Conservation (phyloP, 2,329 filamentous ascomycete genomes). For the Monosporascus sp. region DNA sequence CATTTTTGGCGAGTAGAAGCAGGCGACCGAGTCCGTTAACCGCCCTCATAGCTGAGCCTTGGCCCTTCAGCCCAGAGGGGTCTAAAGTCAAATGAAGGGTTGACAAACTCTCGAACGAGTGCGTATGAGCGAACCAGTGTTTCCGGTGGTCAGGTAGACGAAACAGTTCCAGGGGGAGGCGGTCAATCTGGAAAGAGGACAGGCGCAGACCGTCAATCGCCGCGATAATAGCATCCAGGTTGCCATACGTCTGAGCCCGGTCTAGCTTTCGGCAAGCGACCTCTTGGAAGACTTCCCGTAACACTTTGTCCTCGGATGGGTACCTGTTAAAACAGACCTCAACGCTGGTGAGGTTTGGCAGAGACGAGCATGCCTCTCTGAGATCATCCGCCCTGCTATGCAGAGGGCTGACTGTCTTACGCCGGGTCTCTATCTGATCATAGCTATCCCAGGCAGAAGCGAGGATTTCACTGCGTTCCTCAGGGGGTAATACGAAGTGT, state of each 20-base stretch:
- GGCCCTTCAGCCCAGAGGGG: constrained; percentile 32
- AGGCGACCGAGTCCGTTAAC: constrained; percentile 40
- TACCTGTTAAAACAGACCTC: constrained; percentile 37
- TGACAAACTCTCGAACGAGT: constrained; percentile 35
- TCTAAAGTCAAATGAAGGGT: constrained; percentile 37
- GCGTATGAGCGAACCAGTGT: constrained; percentile 38
- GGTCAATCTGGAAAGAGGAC: constrained; percentile 36
- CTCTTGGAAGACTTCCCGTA: constrained; percentile 33
- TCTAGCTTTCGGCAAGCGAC: constrained; percentile 37
- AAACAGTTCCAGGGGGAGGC: constrained; percentile 39
- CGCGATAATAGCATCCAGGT: constrained; percentile 34
- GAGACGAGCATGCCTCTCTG: constrained; percentile 33
- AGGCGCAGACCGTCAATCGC: constrained; percentile 33
- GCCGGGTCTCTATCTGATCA: constrained; percentile 29
- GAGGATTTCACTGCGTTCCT: constrained; percentile 31
- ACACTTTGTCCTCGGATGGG: constrained; percentile 33
- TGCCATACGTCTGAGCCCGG: constrained; percentile 32
- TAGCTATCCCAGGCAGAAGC: constrained; percentile 32
- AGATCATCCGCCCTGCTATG: constrained; percentile 31
- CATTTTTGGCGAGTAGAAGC: constrained; percentile 32
- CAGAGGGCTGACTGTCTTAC: constrained; percentile 30
- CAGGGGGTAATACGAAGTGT: constrained; percentile 33
- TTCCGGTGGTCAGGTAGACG: constrained; percentile 30
- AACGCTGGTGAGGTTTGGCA: constrained; percentile 36
- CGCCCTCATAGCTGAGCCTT: constrained; percentile 32